Base-by-base conservation (phyloP, 306 rosid genomes). In the Trifolium pratense region DNA sequence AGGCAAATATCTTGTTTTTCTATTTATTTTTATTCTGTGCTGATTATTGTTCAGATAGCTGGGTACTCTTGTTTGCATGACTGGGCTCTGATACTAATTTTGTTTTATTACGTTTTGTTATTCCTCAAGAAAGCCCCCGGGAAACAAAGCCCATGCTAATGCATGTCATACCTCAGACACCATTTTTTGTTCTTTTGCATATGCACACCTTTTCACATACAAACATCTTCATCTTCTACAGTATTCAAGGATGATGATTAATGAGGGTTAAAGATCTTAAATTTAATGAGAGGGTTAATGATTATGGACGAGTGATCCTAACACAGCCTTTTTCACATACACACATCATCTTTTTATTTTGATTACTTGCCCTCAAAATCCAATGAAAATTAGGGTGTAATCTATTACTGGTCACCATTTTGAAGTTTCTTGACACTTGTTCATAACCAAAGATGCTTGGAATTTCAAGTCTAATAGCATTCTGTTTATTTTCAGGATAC, bases 141-240 rank as follows among this genome's bases (percentile, higher is more conserved):
- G 92, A 86, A 78, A 75, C 21, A 37, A 87, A 87, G 79, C 87
- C 87, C 53, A 36, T 66, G 53, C 60, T 55, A 69, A 18, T 84
- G 72, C 82, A 84, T 60, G 77, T 79, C 45, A 73, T n/a, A n/a
- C n/a, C 31, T 26, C 5, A 26, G 31, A 26, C 31, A 26, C 31
- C 3, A 26, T 26, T 26, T 26, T 26, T 1, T 26, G 3, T 26
- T 26, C 3, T 26, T 26, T 26, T 26, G 31, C 0, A 5, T 26
- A 26, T 26, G 31, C 5, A 26, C 31, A 26, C 4, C 31, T 26
- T 26, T 26, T 3, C 31, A 26, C 31, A 26, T 26, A 26, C 31
- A 26, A 26, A 26, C 5, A 26, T 3, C 31, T 26, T 26, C 31
- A 26, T 26, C 31, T 26, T 26, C 31, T 26, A 26, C 31, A 26